phyloP scores from a whole-genome alignment of 768 basidiomycete genomes.

The Hebeloma cylindrosporum region DNA sequence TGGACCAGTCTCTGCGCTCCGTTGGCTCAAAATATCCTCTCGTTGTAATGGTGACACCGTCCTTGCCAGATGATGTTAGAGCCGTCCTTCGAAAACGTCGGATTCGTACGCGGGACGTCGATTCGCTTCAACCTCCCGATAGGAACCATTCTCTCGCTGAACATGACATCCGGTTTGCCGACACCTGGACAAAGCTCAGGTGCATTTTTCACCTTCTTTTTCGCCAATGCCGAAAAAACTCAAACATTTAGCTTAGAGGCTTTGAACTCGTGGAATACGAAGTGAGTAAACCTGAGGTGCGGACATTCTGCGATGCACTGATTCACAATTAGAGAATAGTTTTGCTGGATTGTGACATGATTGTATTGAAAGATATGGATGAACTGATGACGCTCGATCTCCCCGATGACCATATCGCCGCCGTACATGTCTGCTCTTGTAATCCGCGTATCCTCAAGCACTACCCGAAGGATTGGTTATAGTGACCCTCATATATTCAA shows the following conservation, averaged over 20 bases:
- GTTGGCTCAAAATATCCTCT: conserved; percentile 71
- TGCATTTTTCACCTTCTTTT: conserved; percentile 21
- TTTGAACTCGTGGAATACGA: conserved; percentile 72
- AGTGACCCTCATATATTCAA: conserved; percentile 23
- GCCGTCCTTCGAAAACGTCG: conserved; percentile 51
- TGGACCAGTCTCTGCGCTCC: conserved; percentile 52
- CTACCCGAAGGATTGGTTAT: conserved; percentile 87
- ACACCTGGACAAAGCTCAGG: conserved; percentile 74
- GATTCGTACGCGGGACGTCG: conserved; percentile 59
- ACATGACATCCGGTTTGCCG: conserved; percentile 55
- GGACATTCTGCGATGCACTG: not conserved
- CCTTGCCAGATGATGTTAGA: conserved; percentile 50
- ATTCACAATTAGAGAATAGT: conserved; percentile 60
- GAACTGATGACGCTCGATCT: conserved; percentile 61
- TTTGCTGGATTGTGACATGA: conserved; percentile 88
- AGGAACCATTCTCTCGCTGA: conserved; percentile 41
- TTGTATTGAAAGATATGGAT: conserved; percentile 82
- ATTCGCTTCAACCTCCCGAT: conserved; percentile 51
- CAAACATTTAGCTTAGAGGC: conserved; percentile 31
- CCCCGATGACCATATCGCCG: conserved; percentile 74
- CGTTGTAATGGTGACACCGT: conserved; percentile 71
- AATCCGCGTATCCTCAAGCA: conserved; percentile 83
- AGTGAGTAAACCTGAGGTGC: conserved; percentile 22
- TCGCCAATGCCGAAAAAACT: conserved; percentile 1
- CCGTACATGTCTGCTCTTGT: conserved; percentile 89